Percentiles rank a stretch among this genome's conserved stretches.
These are phyloP conservation scores for Lachnellula arida DNA, from an alignment of 2,329 filamentous ascomycete genomes.

Conservation along the genomic window DNA sequence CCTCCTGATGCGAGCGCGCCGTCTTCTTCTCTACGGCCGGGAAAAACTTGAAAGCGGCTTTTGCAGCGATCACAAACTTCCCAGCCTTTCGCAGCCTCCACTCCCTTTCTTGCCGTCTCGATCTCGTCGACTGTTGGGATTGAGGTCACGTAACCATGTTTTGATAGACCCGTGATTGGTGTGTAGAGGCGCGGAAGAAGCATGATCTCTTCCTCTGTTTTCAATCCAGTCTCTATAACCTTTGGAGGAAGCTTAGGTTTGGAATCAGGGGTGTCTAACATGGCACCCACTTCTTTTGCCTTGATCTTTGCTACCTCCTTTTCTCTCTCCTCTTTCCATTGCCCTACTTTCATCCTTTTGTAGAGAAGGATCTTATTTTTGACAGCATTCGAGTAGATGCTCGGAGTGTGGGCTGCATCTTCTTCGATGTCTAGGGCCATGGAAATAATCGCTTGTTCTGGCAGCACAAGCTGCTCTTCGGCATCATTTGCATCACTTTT, in stretches of 20 bases:
- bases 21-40: constrained; percentile 73
- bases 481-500: constrained; percentile 46
- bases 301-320: constrained; percentile 38
- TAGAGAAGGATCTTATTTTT: constrained; percentile 74
- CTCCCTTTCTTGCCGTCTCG: constrained; percentile 57
- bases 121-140: constrained; percentile 65
- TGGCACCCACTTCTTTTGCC: constrained; percentile 31
- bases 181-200: constrained; percentile 61
- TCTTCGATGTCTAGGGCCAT: constrained; percentile 75
- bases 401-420: constrained; percentile 60
- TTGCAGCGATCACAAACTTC: constrained; percentile 87
- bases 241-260: constrained; percentile 40
- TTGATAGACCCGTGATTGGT: constrained; percentile 56
- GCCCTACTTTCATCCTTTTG: constrained; percentile 65
- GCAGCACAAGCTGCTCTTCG: constrained; percentile 52
- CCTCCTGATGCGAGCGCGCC: constrained; percentile 72
- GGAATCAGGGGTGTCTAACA: constrained; percentile 22
- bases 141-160: constrained; percentile 69
- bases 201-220: constrained; percentile 59
- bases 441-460: constrained; percentile 62
- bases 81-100: constrained; percentile 66
- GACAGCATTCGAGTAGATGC: constrained; percentile 78
- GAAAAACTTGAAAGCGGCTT: constrained; percentile 86
- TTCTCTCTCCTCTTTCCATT: constrained; percentile 65
- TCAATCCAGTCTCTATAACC: constrained; percentile 65